Percentiles rank a stretch among this genome's conserved stretches.
These are phyloP conservation scores for Exophiala viscosa DNA, from an alignment of 2,329 filamentous ascomycete species.

Conservation along the genomic window DNA sequence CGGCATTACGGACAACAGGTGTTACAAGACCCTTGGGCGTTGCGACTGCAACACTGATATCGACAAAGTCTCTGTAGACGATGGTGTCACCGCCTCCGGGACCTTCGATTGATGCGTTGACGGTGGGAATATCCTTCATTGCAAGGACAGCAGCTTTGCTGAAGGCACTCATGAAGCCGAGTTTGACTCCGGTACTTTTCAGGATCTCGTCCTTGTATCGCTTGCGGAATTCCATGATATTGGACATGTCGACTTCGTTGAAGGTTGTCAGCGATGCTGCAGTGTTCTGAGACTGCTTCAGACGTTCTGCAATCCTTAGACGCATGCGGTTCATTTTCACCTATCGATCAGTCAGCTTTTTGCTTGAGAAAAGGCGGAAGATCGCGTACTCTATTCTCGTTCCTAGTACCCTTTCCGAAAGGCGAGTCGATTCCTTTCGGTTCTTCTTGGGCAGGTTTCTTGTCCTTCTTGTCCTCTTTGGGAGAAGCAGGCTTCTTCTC, in stretches of 20 bases:
- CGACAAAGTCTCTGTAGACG: constrained; percentile 96
- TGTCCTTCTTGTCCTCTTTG: constrained; percentile 28
- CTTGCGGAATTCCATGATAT: constrained; percentile 94
- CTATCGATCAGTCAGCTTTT: constrained; percentile 44
- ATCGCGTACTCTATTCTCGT: constrained; percentile 75
- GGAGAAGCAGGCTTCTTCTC: constrained; percentile 35
- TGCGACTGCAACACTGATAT: constrained; percentile 94
- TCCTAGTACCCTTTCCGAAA: constrained; percentile 62
- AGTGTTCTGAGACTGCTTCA: constrained; percentile 99
- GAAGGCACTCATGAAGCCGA: constrained; percentile 99
- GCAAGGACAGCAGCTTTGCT: constrained; percentile 83
- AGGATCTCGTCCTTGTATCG: constrained; percentile 94
- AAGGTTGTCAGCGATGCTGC: constrained; percentile 96
- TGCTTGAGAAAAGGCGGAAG: constrained; percentile 9
- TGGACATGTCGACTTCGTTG: constrained; percentile 99
- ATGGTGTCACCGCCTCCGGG: constrained; percentile 94
- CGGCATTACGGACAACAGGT: constrained; percentile 89
- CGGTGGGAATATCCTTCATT: constrained; percentile 89
- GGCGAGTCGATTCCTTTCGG: constrained; percentile 32
- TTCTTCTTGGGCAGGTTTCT: constrained; percentile 3
- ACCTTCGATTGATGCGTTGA: constrained; percentile 96
- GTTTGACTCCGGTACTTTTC: constrained; percentile 94
- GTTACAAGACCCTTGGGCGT: constrained; percentile 97
- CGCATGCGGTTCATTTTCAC: constrained; percentile 99
- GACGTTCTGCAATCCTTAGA: constrained; percentile 89